These are phyloP conservation scores for Rhodotorula mucilaginosa DNA, from an alignment of 1,284 basidiomycete genomes.

Conservation along the genomic window DNA sequence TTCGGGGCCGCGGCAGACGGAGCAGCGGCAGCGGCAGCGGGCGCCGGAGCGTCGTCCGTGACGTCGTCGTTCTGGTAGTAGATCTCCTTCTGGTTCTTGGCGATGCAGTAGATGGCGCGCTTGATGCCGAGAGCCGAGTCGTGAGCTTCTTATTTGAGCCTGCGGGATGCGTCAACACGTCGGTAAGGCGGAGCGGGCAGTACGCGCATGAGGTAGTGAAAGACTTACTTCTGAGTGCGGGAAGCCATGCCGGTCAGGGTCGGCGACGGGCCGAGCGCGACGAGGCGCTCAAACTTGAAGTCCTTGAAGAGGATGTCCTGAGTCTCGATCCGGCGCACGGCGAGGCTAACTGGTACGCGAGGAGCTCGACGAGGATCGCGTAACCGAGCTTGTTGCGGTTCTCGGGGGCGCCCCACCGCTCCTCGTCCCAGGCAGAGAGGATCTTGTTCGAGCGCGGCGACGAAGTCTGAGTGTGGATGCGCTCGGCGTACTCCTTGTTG, in stretches of 20 bases:
- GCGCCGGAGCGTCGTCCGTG: slow-evolving; percentile 40
- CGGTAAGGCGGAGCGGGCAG: background rate
- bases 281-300: slow-evolving; percentile 88
- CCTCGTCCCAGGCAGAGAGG: slow-evolving; percentile 87
- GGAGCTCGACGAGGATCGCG: slow-evolving; percentile 89
- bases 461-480: slow-evolving; percentile 88
- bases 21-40: slow-evolving; percentile 38
- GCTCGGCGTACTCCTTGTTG: slow-evolving; percentile 82
- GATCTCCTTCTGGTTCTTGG: slow-evolving; percentile 94
- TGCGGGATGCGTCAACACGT: slow-evolving; percentile 54
- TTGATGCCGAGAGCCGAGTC: slow-evolving; percentile 80
- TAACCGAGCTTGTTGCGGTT: slow-evolving; percentile 91
- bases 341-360: slow-evolving; percentile 86
- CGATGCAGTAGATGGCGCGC: slow-evolving; percentile 83
- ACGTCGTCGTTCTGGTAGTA: slow-evolving; percentile 95
- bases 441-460: slow-evolving; percentile 77
- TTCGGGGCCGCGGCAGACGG: slow-evolving; percentile 41
- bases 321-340: slow-evolving; percentile 98
- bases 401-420: slow-evolving; percentile 75
- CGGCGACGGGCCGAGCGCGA: slow-evolving; percentile 94
- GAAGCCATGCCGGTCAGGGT: slow-evolving; percentile 95
- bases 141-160: slow-evolving; percentile 89
- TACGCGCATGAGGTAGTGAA: background rate
- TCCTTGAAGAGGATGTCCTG: slow-evolving; percentile 88
- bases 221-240: slow-evolving; percentile 59